Evolutionary conservation across 202 grass and related monocot species (phyloP), one percentile per base, ranked within the genome.

Genomic region (Bolboschoenoplectus hybrid): DNA sequence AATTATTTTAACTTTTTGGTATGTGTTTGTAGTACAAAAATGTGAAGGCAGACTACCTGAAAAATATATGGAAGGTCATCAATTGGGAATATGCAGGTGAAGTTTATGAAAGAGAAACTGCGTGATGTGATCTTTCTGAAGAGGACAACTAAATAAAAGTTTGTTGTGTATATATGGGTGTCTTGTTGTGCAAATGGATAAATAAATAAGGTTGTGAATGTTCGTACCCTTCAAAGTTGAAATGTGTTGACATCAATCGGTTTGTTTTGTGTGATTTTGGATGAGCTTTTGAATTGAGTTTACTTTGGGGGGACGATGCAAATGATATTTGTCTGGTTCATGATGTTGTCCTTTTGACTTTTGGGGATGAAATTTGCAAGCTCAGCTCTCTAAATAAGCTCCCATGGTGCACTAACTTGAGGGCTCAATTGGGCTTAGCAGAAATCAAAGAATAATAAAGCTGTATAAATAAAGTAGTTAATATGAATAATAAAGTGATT

Each of bases 11-110:
- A 12, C 61, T 63, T 17, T 56, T n/a, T 44, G n/a, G 45, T 62
- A 13, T 73, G 65, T 79, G 32, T 85, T 9, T 95, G 81, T 88
- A 97, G 95, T 97, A 97, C 71, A 92, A 97, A 85, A 97, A 97
- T 87, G 87, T 97, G 70, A 97, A 80, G 65, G 88, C 88, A 43
- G 95, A 97, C 46, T 97, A 97, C 79, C 78, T 95, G 69, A 93
- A 88, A 40, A 97, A 92, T 85, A 88, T 97, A 81, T 95, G 95
- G 95, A 97, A 93, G 83, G 93, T 97, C 47, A 88, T 95, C 36
- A 91, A 97, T 87, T 97, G 95, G 95, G 91, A 97, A 82, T 97
- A 97, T 3, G 87, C 89, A 2, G 84, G 89, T 16, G 88, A 91
- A 86, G 83, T 91, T 62, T 97, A 91, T 6, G 93, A 95, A 19